These are phyloP conservation scores for Monosporozyma aerobia DNA, from an alignment of 805 yeast genomes.

Conservation along the genomic window DNA sequence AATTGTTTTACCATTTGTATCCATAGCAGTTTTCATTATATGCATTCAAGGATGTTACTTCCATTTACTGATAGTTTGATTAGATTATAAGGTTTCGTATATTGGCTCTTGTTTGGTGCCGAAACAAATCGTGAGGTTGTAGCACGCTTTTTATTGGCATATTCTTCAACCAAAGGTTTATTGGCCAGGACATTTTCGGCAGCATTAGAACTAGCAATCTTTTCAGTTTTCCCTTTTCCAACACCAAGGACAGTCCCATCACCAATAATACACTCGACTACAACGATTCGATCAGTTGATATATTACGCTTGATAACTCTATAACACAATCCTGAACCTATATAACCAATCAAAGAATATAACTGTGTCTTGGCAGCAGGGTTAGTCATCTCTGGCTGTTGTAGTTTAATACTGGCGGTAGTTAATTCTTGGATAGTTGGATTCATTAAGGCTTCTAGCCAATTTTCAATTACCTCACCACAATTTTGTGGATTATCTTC, in stretches of 20 bases:
- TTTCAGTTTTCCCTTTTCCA: constrained; percentile 61
- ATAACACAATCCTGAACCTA: constrained; percentile 54
- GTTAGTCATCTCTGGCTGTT: constrained; percentile 34
- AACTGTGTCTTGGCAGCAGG: constrained; percentile 67
- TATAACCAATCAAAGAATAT: constrained; percentile 73
- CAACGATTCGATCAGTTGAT: constrained; percentile 33
- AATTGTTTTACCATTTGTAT: no score
- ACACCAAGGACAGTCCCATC: constrained; percentile 55
- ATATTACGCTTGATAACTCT: constrained; percentile 34
- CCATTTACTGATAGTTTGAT: no score
- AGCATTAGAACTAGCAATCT: constrained; percentile 76
- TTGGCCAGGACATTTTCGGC: constrained; percentile 72
- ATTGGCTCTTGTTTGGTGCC: constrained; percentile 11
- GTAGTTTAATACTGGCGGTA: constrained; percentile 18
- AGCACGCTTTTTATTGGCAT: constrained; percentile 43
- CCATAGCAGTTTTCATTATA: no score
- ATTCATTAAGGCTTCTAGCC: constrained; percentile 46
- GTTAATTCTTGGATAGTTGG: constrained; percentile 32
- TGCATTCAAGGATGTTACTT: no score
- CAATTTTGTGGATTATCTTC: constrained; percentile 44
- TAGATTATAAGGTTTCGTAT: not conserved
- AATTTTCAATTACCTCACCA: constrained; percentile 40
- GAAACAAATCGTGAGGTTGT: constrained; percentile 37
- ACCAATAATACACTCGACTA: constrained; percentile 58
- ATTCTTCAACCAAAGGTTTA: constrained; percentile 52